Percentiles rank a stretch among this genome's conserved stretches.
These are phyloP conservation scores for Flaveria trinervia DNA, from an alignment of 129 eudicot genomes.

Conservation along the genomic window DNA sequence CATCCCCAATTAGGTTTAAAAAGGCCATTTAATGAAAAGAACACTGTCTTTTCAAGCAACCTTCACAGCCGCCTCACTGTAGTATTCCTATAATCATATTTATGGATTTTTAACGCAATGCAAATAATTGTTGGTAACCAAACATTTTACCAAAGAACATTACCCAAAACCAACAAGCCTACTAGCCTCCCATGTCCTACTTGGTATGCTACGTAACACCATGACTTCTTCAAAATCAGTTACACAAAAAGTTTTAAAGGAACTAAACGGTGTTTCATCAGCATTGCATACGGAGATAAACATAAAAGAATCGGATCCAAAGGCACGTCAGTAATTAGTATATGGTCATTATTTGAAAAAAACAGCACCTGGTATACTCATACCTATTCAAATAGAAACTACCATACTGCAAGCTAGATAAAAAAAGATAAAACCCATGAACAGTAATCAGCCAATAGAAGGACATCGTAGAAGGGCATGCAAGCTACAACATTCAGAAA, in stretches of 20 bases:
- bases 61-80: constrained; percentile 12
- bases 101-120: constrained; percentile 3
- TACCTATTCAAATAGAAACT: constrained; percentile 11
- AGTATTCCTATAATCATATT: neutral
- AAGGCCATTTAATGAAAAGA: neutral
- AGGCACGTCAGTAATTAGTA: neutral
- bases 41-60: neutral
- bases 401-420: neutral
- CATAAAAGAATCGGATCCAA: neutral
- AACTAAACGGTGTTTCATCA: neutral
- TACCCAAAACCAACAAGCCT: neutral
- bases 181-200: neutral
- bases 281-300: neutral
- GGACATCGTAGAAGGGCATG: neutral
- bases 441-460: neutral
- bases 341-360: neutral
- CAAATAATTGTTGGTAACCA: neutral
- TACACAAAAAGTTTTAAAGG: neutral
- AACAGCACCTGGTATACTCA: constrained; percentile 2
- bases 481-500: neutral
- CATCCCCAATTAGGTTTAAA: neutral
- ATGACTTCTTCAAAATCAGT: neutral
- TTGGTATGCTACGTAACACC: neutral
- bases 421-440: neutral
- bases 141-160: neutral